Evolutionary conservation across 257 asterid genomes (phyloP).

Genomic region (Osmanthus fragrans): DNA sequence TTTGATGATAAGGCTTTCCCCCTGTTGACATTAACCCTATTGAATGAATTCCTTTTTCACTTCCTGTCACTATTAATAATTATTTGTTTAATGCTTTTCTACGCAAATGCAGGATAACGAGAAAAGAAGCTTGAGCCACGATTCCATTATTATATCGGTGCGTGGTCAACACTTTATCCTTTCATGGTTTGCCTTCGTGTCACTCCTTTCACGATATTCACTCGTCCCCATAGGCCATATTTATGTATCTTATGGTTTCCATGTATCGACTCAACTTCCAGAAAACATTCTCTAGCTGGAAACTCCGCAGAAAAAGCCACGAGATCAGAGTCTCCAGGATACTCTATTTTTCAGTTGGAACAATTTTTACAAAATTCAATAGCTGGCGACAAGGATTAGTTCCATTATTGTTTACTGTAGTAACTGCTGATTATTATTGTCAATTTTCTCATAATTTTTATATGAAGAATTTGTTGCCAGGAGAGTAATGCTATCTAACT

Average conservation of each 20-base stretch:
- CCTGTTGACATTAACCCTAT: neutral
- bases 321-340: neutral
- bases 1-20: neutral
- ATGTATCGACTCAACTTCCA: neutral
- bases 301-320: neutral
- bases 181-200: neutral
- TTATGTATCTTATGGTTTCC: neutral
- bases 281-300: neutral
- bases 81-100: neutral
- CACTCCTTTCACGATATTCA: neutral
- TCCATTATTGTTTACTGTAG: neutral
- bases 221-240: neutral
- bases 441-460: neutral
- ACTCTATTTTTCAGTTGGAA: neutral
- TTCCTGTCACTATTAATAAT: no score
- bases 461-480: neutral
- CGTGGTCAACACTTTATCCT: neutral
- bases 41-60: neutral
- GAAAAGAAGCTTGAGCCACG: slow-evolving; percentile 79
- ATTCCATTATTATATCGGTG: neutral
- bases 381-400: neutral
- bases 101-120: slow-evolving; percentile 68
- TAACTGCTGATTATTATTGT: neutral
- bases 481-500: no score
- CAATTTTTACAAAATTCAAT: neutral